Conservation (phyloP, 1,284 basidiomycete genomes). For the Ustilago tritici region DNA sequence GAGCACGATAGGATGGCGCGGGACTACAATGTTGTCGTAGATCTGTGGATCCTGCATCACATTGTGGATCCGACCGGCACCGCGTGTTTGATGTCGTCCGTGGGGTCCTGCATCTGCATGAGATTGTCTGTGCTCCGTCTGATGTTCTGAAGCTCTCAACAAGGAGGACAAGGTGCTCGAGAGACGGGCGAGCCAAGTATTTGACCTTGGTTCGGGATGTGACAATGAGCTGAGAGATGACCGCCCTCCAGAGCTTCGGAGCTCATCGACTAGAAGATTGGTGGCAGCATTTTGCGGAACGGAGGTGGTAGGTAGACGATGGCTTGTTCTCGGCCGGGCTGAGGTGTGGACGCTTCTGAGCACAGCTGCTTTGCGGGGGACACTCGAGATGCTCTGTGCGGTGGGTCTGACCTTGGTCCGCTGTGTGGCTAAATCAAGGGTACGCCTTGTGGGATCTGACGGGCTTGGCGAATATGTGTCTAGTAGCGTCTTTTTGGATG, state of each 20-base stretch:
- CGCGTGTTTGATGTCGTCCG: conserved; percentile 21
- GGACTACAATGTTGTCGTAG: conserved; percentile 76
- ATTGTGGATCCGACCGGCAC: conserved; percentile 42
- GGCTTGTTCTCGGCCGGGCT: conserved; percentile 18
- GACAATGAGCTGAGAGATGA: conserved; percentile 32
- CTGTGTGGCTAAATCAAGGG: conserved; percentile 6
- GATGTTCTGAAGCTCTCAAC: conserved; percentile 31
- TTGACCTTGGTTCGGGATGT: conserved; percentile 28
- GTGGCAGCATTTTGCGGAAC: background rate
- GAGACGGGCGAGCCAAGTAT: conserved; percentile 43
- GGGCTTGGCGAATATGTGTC: background rate
- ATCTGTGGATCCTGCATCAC: conserved; percentile 56
- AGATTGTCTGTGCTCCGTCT: conserved; percentile 17
- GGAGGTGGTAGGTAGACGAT: conserved; percentile 12
- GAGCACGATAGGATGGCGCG: conserved; percentile 89
- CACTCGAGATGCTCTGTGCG: background rate
- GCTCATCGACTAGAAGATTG: background rate
- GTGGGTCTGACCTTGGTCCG: background rate
- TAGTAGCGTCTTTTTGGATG: background rate
- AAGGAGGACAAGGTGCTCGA: conserved; percentile 29
- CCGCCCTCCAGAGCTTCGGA: conserved; percentile 7
- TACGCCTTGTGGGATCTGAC: conserved; percentile 4
- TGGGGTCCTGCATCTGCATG: conserved; percentile 9
- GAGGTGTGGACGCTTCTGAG: conserved; percentile 32
- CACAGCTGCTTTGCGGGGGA: conserved; percentile 30